Conservation (phyloP, 2,329 filamentous ascomycete species). For the Alternaria viburni region DNA sequence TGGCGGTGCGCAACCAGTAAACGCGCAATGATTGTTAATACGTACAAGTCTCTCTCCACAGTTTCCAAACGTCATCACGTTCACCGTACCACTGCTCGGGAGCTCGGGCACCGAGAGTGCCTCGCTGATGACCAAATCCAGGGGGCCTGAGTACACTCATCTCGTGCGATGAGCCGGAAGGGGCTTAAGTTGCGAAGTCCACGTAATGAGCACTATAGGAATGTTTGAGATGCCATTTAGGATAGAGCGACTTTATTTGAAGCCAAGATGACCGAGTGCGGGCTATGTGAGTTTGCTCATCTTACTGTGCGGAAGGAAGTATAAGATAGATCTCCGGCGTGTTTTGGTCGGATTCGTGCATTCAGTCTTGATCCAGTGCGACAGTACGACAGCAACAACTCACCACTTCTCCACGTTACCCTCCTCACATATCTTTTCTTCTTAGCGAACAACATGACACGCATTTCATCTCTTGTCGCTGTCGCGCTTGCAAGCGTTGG, state of each 20-base stretch:
- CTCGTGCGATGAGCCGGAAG: background rate
- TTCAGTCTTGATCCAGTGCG: background rate
- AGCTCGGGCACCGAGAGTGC: background rate
- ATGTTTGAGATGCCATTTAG: background rate
- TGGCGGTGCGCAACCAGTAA: rapidly evolving
- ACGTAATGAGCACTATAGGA: background rate
- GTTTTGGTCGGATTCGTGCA: background rate
- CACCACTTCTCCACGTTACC: background rate
- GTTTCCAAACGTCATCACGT: background rate
- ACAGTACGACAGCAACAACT: background rate
- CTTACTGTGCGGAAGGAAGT: background rate
- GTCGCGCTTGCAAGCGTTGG: background rate
- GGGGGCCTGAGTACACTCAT: background rate
- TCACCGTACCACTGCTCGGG: background rate
- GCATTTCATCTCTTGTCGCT: background rate
- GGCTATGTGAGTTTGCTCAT: background rate
- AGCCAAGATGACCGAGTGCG: background rate
- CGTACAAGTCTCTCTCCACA: background rate
- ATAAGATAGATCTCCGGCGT: background rate
- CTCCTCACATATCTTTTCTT: background rate
- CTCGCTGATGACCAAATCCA: too few relatives aligned
- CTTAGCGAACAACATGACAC: background rate
- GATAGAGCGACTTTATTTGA: background rate
- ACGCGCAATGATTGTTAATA: background rate
- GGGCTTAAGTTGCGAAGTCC: background rate